Evolutionary conservation across 495 filamentous ascomycete species (phyloP).

Genomic region (Durotheca rogersii): DNA sequence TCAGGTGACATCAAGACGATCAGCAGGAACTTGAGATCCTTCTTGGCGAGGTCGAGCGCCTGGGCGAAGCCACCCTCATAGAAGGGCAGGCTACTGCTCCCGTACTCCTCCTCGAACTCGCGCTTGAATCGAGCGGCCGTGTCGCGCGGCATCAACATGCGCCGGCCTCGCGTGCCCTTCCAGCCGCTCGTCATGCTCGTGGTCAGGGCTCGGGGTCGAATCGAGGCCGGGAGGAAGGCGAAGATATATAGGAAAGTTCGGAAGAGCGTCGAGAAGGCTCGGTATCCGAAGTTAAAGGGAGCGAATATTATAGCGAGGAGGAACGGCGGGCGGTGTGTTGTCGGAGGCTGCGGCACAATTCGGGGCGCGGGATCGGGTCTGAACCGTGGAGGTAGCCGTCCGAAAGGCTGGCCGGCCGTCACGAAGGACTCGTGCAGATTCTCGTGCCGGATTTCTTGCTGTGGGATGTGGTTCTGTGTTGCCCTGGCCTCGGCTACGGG

Average conservation of each 20-base stretch:
- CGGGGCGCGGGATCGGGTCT: conserved; percentile 69
- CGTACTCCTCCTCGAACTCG: conserved; percentile 93
- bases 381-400: conserved; percentile 32
- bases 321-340: conserved; percentile 66
- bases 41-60: conserved; percentile 82
- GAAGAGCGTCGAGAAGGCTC: conserved; percentile 64
- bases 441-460: conserved; percentile 62
- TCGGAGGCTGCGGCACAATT: conserved; percentile 71
- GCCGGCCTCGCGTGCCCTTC: conserved; percentile 65
- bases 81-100: conserved; percentile 65
- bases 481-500: conserved; percentile 74
- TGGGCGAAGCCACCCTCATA: conserved; percentile 87
- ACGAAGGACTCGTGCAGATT: conserved; percentile 63
- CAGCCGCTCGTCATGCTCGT: conserved; percentile 54
- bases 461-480: conserved; percentile 58
- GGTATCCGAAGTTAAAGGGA: conserved; percentile 77
- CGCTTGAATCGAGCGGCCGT: conserved; percentile 84
- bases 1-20: conserved; percentile 85
- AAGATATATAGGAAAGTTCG: conserved; percentile 78
- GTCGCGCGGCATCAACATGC: conserved; percentile 76
- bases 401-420: conserved; percentile 34
- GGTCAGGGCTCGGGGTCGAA: conserved; percentile 65
- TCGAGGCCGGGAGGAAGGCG: conserved; percentile 43
- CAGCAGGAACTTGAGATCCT: conserved; percentile 84
- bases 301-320: conserved; percentile 75